Evolutionary conservation across 176 grass and related monocot species (phyloP).

Genomic region (Rhipidocladum racemiflorum): DNA sequence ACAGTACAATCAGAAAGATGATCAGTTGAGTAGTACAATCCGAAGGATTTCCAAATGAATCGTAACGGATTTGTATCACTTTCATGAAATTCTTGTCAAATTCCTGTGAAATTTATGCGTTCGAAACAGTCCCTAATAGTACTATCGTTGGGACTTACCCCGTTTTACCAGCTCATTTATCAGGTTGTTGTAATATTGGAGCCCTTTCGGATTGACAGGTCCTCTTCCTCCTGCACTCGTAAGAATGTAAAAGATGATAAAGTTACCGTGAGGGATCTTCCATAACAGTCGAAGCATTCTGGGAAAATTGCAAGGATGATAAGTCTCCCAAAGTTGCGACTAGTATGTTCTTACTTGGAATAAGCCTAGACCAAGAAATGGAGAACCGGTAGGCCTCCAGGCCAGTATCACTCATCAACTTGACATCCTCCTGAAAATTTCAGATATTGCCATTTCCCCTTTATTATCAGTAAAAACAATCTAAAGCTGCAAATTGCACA

Average conservation of each 20-base stretch:
- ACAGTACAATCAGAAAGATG: not conserved
- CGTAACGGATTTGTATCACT: not conserved
- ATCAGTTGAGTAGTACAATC: not conserved
- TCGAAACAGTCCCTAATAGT: not conserved
- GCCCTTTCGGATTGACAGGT: slow-evolving; percentile 60
- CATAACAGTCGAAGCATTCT: not conserved
- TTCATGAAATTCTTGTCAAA: not conserved
- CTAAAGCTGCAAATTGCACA: not conserved
- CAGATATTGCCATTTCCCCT: not conserved
- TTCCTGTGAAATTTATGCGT: not conserved
- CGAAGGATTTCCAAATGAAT: no score
- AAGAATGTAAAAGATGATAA: not conserved
- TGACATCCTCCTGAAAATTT: slow-evolving; percentile 63
- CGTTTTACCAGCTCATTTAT: slow-evolving; percentile 67
- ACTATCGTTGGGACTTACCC: slow-evolving; percentile 16
- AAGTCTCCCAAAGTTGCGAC: not conserved
- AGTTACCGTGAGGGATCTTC: not conserved
- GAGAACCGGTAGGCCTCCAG: slow-evolving; percentile 87
- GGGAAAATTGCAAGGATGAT: not conserved
- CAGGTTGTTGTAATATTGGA: slow-evolving; percentile 76
- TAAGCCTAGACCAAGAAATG: slow-evolving; percentile 86
- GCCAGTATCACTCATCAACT: slow-evolving; percentile 59
- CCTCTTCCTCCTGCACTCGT: slow-evolving; percentile 59
- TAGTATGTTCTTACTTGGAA: slow-evolving; percentile 51
- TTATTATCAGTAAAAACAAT: not conserved